phyloP scores from a whole-genome alignment of 2,329 filamentous ascomycete species.

The Thelonectria discophora region DNA sequence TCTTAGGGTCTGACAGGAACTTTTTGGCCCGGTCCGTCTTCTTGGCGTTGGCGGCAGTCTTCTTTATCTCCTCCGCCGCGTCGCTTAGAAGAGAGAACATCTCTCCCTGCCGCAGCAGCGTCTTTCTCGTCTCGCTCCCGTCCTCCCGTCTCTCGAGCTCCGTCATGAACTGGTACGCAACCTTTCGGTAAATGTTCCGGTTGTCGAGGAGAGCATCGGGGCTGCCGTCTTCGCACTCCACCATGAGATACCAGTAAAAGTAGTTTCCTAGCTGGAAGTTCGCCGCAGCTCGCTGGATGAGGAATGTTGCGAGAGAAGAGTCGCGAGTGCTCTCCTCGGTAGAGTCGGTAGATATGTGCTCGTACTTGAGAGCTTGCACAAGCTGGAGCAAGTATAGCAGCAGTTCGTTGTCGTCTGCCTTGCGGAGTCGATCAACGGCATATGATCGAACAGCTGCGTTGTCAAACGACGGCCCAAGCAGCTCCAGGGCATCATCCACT shows the following conservation, averaged over 20 bases:
- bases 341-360: conserved; percentile 73
- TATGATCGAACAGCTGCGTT: conserved; percentile 90
- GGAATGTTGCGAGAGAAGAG: conserved; percentile 87
- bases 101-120: conserved; percentile 86
- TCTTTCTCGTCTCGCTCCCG: conserved; percentile 78
- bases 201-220: conserved; percentile 78
- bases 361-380: conserved; percentile 95
- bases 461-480: conserved; percentile 91
- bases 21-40: conserved; percentile 88
- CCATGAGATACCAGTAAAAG: conserved; percentile 98
- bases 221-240: conserved; percentile 89
- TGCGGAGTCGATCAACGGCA: conserved; percentile 88
- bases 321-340: conserved; percentile 69
- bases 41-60: conserved; percentile 76
- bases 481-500: conserved; percentile 92
- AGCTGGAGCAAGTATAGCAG: conserved; percentile 91
- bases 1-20: conserved; percentile 86
- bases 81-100: conserved; percentile 87
- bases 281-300: conserved; percentile 85
- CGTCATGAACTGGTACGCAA: conserved; percentile 96
- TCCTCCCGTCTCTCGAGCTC: conserved; percentile 78
- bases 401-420: conserved; percentile 91
- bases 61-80: conserved; percentile 87
- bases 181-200: conserved; percentile 87
- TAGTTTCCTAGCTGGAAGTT: conserved; percentile 95